Percentiles rank a stretch among this genome's conserved stretches.
Conservation (phyloP, 2,329 filamentous ascomycete species). For the Arthrinium puccinioides region DNA sequence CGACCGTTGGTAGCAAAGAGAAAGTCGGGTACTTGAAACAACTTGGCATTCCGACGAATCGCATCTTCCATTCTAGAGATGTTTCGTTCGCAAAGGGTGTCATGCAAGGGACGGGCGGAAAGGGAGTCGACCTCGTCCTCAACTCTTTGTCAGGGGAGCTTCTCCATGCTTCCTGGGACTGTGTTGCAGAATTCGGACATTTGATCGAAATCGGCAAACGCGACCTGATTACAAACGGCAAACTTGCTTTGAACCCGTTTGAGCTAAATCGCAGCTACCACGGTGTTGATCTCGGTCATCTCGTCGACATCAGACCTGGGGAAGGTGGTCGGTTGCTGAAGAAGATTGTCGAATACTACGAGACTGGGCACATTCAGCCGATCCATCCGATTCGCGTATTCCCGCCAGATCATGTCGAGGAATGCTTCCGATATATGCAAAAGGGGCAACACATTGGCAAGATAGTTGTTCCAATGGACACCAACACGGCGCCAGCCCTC, state of each 20-base stretch:
- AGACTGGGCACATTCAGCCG: conserved; percentile 18
- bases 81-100: conserved; percentile 25
- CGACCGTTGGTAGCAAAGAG: conserved; percentile 23
- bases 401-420: conserved; percentile 21
- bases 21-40: conserved; percentile 21
- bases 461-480: conserved; percentile 22
- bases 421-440: conserved; percentile 30
- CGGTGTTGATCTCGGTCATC: neutral
- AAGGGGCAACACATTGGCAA: conserved; percentile 35
- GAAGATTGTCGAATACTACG: neutral
- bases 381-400: conserved; percentile 19
- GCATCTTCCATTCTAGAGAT: conserved; percentile 28
- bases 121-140: conserved; percentile 34
- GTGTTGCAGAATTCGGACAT: neutral
- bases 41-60: conserved; percentile 22
- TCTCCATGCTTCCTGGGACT: neutral
- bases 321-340: neutral
- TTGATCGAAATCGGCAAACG: neutral
- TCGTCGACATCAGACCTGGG: no score
- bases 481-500: neutral
- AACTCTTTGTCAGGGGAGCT: conserved; percentile 27
- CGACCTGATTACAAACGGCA: neutral
- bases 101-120: conserved; percentile 18
- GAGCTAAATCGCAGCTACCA: neutral
- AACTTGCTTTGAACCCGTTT: neutral